phyloP scores from a whole-genome alignment of 371 early-diverging fungal genomes.

The Umbelopsis sp. region DNA sequence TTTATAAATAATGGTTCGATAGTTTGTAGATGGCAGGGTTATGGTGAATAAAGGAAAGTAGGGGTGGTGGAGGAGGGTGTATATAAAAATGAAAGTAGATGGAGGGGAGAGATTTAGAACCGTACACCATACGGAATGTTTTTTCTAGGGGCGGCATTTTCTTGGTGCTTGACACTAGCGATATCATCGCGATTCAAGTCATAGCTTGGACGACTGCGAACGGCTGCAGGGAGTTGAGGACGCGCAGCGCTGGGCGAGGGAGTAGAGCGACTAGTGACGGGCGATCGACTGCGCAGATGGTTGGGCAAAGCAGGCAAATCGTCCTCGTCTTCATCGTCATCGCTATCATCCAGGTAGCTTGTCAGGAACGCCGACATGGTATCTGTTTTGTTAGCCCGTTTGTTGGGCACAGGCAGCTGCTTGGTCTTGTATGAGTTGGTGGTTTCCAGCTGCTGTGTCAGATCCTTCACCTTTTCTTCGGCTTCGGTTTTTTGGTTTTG shows the following conservation, averaged over 20 bases:
- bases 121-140: slow-evolving; percentile 11
- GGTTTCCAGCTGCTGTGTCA: neutral
- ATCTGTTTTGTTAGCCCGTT: neutral
- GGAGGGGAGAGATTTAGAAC: neutral
- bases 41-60: neutral
- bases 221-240: neutral
- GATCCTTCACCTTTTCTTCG: neutral
- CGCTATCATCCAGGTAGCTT: slow-evolving; percentile 8
- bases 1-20: no score
- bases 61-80: neutral
- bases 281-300: slow-evolving; percentile 2
- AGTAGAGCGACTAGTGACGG: neutral
- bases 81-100: neutral
- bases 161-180: neutral
- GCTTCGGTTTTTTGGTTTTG: neutral
- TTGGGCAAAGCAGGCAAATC: slow-evolving; percentile 1
- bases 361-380: slow-evolving; percentile 12
- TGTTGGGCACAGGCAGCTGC: slow-evolving; percentile 6
- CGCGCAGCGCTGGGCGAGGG: slow-evolving; percentile 5
- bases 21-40: no score
- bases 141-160: neutral
- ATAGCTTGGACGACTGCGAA: slow-evolving; percentile 11
- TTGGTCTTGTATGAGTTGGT: slow-evolving; percentile 12
- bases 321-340: slow-evolving; percentile 12
- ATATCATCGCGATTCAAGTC: neutral